A percentile compares a stretch with the other conserved stretches of the same genome.
phyloP scores from a whole-genome alignment of 2,329 filamentous ascomycete species.

The Botryotinia convoluta region DNA sequence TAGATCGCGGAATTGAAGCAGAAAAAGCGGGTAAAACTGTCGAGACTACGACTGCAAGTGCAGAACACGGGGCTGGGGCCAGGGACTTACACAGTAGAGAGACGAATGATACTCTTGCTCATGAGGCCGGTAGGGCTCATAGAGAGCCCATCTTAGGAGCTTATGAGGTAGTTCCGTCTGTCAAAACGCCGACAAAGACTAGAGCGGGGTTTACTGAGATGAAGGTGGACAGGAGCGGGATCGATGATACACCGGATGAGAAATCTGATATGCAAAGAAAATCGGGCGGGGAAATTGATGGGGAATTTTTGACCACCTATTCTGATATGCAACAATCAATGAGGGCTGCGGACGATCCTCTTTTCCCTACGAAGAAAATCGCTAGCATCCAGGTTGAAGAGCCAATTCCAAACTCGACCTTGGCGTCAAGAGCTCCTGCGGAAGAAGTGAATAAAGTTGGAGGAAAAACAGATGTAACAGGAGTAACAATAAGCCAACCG shows the following conservation, averaged over 20 bases:
- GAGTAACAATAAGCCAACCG: not conserved
- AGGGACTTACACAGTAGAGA: slow-evolving; percentile 30
- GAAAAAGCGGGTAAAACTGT: slow-evolving; percentile 46
- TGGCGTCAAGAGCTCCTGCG: not conserved
- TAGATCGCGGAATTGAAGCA: slow-evolving; percentile 57
- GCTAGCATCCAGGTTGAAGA: not conserved
- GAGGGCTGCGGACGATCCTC: slow-evolving; percentile 42
- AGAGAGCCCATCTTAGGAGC: not conserved
- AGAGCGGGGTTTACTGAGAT: slow-evolving; percentile 35
- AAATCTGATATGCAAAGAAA: slow-evolving; percentile 42
- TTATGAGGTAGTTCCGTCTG: not conserved
- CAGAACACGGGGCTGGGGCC: slow-evolving; percentile 45
- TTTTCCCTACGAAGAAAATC: not conserved
- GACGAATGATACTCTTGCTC: slow-evolving; percentile 25
- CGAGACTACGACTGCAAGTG: slow-evolving; percentile 38
- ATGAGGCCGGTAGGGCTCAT: not conserved
- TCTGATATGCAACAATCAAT: slow-evolving; percentile 39
- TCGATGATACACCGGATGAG: slow-evolving; percentile 41
- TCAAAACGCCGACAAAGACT: not conserved
- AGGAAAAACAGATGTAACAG: not conserved
- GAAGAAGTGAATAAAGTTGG: not conserved
- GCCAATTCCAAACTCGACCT: not conserved
- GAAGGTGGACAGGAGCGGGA: slow-evolving; percentile 44
- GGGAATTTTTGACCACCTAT: slow-evolving; percentile 46
- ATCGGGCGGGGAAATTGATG: slow-evolving; percentile 38